Base-by-base conservation (phyloP, 495 filamentous ascomycete species). In the Melanomma pulvis-pyrius region DNA sequence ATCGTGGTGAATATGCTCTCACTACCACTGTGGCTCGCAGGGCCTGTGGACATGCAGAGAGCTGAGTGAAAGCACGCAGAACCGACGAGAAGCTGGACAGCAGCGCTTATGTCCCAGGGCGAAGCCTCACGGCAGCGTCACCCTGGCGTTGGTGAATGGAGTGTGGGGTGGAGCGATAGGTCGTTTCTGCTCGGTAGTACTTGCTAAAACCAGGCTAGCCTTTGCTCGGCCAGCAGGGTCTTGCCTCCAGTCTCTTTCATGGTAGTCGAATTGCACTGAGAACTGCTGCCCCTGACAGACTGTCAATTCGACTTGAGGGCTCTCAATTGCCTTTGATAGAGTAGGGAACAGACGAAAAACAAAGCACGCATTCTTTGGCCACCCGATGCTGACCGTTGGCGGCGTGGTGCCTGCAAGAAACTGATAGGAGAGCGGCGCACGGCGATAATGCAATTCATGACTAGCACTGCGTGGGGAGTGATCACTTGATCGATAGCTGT, bases 401-500 rank as follows among this genome's bases (percentile, higher is more conserved):
- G 56, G 54, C 56, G 56, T 59, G 1, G 65, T 58, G 34, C 39
- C 22, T 69, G 52, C 28, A 62, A 8, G 34, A 47, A 7, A 53
- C 15, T 68, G 67, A 69, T 65, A 65, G 51, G 61, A 64, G 51
- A 53, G 48, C 51, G 13, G 29, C 29, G n/a, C 47, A 8, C 36
- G 39, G 21, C 34, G 30, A 65, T 44, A 60, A 49, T 39, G 57
- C 51, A 61, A 6, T 28, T 30, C 54, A 66, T 71, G 64, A 71
- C 68, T 67, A 71, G 63, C 52, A 58, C 8, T 22, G 48, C 61
- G 67, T 61, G 67, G 59, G 67, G 61, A 46, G 48, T 39, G 22
- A 26, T 60, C 56, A 55, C 22, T 67, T 55, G 55, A 61, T 61
- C 55, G 17, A 57, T 36, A 47, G 32, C n/a, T 55, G 41, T 28